Percentiles rank a stretch among this genome's conserved stretches.
Conservation (phyloP, 805 yeast genomes). For the Yamadazyma ubonensis region DNA sequence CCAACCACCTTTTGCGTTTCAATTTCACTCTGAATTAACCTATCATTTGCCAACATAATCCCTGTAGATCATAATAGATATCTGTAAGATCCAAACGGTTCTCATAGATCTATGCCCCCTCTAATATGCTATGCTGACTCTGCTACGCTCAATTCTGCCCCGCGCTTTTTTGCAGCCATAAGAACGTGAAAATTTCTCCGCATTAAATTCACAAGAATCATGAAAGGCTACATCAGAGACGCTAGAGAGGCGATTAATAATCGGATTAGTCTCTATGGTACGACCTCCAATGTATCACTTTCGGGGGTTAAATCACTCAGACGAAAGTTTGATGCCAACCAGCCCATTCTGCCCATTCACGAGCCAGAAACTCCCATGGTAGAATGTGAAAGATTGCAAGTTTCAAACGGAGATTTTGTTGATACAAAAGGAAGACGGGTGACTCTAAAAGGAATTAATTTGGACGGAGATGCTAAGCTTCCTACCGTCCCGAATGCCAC, state of each 20-base stretch:
- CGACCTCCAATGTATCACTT: constrained; percentile 24
- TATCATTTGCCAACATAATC: too few species aligned
- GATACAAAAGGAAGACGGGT: constrained; percentile 59
- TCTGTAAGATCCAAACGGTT: too few species aligned
- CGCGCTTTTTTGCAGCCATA: constrained; percentile 6
- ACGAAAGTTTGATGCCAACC: constrained; percentile 22
- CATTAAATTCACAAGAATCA: constrained; percentile 12
- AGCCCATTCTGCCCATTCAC: constrained; percentile 16
- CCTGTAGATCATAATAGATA: too few species aligned
- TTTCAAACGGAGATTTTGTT: constrained; percentile 54
- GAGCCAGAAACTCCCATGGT: constrained; percentile 12
- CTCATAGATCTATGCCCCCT: too few species aligned
- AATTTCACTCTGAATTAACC: too few species aligned
- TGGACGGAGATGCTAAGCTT: constrained; percentile 71
- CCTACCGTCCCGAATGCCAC: constrained; percentile 59
- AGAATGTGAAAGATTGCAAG: constrained; percentile 22
- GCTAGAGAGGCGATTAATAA: constrained; percentile 34
- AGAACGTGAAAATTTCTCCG: constrained; percentile 9
- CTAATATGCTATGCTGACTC: too few species aligned
- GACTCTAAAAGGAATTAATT: constrained; percentile 73
- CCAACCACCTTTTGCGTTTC: too few species aligned
- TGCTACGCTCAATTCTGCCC: not conserved
- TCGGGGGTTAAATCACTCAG: constrained; percentile 30
- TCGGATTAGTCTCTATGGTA: constrained; percentile 29
- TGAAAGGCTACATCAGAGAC: constrained; percentile 17